These are phyloP conservation scores for Aspergillus unguis DNA, from an alignment of 2,329 filamentous ascomycete species.

Conservation along the genomic window DNA sequence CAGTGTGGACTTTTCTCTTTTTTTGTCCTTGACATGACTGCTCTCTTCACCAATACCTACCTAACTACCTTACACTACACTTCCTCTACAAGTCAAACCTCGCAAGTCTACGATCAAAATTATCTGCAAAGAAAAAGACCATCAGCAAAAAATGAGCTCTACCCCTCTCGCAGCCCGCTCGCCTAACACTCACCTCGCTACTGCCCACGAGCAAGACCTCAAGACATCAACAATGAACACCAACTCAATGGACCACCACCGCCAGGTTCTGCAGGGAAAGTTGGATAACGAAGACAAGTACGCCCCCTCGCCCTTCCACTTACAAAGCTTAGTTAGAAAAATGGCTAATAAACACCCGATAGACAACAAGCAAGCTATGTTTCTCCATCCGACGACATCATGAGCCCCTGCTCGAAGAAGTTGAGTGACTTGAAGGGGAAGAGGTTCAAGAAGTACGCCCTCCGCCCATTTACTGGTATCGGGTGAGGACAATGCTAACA, in stretches of 20 bases:
- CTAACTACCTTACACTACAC: no score
- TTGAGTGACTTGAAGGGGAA: conserved; percentile 49
- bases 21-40: conserved; percentile 31
- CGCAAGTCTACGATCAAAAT: no score
- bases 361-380: conserved; percentile 41
- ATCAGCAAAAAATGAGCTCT: conserved; percentile 28
- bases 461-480: no score
- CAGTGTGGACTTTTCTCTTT: conserved; percentile 20
- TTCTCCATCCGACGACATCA: conserved; percentile 49
- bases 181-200: conserved; percentile 40
- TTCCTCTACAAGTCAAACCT: no score
- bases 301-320: conserved; percentile 5
- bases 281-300: conserved; percentile 40
- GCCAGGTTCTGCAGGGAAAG: conserved; percentile 42
- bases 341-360: no score
- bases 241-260: conserved; percentile 44
- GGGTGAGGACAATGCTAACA: neutral
- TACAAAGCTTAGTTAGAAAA: no score
- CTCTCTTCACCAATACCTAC: conserved; percentile 12
- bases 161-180: conserved; percentile 40
- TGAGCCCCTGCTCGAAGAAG: conserved; percentile 51
- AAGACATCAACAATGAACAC: conserved; percentile 25
- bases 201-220: conserved; percentile 21
- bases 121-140: no score
- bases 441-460: conserved; percentile 46